phyloP scores from a whole-genome alignment of 768 basidiomycete species.

The Trametes cinnabarina region DNA sequence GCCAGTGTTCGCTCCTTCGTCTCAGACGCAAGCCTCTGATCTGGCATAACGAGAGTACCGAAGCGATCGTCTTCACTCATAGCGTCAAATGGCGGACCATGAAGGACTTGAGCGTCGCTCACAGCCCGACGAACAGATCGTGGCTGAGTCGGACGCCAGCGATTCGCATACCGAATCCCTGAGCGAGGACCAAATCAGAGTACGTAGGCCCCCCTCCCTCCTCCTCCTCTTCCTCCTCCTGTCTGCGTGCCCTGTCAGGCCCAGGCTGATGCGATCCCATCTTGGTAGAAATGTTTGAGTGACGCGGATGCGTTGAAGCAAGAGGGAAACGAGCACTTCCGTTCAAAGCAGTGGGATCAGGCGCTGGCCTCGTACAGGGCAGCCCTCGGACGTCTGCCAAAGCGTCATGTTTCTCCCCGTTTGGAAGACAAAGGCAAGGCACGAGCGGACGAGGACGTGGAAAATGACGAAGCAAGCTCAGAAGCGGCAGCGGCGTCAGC shows the following conservation, averaged over 20 bases:
- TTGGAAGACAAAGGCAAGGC: conserved; percentile 18
- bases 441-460: conserved; percentile 16
- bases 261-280: background rate
- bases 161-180: too few relatives aligned
- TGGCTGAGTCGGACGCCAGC: too few relatives aligned
- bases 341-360: conserved; percentile 59
- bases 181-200: background rate
- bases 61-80: too few relatives aligned
- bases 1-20: too few relatives aligned
- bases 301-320: conserved; percentile 64
- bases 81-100: too few relatives aligned
- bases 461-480: conserved; percentile 2
- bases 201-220: background rate
- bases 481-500: conserved; percentile 25
- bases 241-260: too few relatives aligned
- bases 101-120: too few relatives aligned
- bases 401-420: conserved; percentile 26
- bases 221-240: background rate
- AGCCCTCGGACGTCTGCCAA: conserved; percentile 67
- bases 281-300: conserved; percentile 40
- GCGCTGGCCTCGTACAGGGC: conserved; percentile 69
- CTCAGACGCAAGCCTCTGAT: too few relatives aligned
- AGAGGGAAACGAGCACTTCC: conserved; percentile 76
- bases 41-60: too few relatives aligned
- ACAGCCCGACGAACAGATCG: too few relatives aligned